Conservation (phyloP, 768 basidiomycete genomes). For the Lentinula aciculospora region DNA sequence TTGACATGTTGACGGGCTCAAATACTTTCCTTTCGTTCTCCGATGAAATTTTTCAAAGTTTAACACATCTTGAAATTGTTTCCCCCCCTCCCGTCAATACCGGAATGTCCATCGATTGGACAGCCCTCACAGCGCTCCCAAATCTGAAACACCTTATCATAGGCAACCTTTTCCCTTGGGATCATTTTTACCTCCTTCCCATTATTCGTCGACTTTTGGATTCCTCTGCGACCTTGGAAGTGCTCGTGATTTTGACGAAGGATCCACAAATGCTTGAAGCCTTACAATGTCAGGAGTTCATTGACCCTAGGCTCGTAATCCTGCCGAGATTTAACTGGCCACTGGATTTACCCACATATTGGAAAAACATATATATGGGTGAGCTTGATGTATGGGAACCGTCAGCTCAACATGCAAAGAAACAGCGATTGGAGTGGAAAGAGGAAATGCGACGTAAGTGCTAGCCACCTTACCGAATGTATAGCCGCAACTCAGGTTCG, state of each 20-base stretch:
- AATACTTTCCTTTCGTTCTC: conserved; percentile 1
- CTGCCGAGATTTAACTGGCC: conserved; percentile 20
- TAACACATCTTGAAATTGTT: conserved; percentile 25
- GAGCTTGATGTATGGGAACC: conserved; percentile 25
- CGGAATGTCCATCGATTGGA: conserved; percentile 19
- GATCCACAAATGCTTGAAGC: conserved; percentile 14
- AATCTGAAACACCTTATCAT: conserved; percentile 26
- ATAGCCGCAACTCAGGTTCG: neutral
- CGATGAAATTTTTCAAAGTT: conserved; percentile 14
- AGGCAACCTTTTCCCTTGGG: conserved; percentile 17
- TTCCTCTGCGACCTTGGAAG: conserved; percentile 14
- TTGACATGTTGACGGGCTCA: conserved; percentile 2
- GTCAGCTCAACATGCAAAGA: conserved; percentile 5
- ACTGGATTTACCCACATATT: conserved; percentile 16
- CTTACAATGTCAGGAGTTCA: neutral
- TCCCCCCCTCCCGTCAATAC: conserved; percentile 14
- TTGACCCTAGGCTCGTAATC: conserved; percentile 21
- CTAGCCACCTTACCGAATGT: neutral
- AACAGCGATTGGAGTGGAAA: neutral
- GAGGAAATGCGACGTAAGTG: neutral
- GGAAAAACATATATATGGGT: conserved; percentile 18
- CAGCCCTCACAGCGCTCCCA: conserved; percentile 19
- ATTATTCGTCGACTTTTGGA: conserved; percentile 16
- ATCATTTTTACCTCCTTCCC: conserved; percentile 14
- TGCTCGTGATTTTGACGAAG: conserved; percentile 20